These are phyloP conservation scores for Ustilago trichophora DNA, from an alignment of 1,284 basidiomycete genomes.

Conservation along the genomic window DNA sequence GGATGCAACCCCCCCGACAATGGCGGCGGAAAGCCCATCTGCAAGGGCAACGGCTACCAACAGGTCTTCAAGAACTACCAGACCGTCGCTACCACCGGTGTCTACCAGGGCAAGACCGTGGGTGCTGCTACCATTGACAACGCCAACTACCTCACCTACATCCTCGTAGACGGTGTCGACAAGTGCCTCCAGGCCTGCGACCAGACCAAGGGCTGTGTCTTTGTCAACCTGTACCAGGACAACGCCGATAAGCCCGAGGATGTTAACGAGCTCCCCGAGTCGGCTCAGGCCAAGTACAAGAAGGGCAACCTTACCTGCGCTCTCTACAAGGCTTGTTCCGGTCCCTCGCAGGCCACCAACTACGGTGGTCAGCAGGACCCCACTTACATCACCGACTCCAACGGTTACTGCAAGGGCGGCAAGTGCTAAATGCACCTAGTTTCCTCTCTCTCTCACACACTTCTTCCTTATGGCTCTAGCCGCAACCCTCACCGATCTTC, in stretches of 20 bases:
- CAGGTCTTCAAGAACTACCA: conserved; percentile 27
- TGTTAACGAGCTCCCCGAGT: conserved; percentile 13
- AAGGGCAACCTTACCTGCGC: conserved; percentile 41
- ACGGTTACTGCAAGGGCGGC: conserved; percentile 43
- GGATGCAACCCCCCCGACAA: neutral
- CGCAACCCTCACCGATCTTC: too few species aligned
- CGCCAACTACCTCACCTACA: conserved; percentile 48
- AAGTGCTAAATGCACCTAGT: neutral
- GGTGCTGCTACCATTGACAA: conserved; percentile 44
- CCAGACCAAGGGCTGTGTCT: conserved; percentile 23
- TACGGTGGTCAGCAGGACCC: conserved; percentile 51
- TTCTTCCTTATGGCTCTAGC: too few species aligned
- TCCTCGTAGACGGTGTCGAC: conserved; percentile 13
- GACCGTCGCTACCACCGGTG: conserved; percentile 16
- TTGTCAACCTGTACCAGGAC: conserved; percentile 50
- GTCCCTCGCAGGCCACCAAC: conserved; percentile 30
- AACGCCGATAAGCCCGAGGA: conserved; percentile 12
- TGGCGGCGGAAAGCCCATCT: conserved; percentile 9
- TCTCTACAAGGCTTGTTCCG: conserved; percentile 38
- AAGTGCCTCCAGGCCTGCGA: conserved; percentile 35
- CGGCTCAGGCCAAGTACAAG: conserved; percentile 34
- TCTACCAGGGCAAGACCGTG: conserved; percentile 31
- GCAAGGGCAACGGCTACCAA: conserved; percentile 22
- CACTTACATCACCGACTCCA: conserved; percentile 38
- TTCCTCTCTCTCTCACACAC: too few species aligned